Conservation (phyloP, 371 early-diverging fungal species). For the Choanephora cucurbitarum region DNA sequence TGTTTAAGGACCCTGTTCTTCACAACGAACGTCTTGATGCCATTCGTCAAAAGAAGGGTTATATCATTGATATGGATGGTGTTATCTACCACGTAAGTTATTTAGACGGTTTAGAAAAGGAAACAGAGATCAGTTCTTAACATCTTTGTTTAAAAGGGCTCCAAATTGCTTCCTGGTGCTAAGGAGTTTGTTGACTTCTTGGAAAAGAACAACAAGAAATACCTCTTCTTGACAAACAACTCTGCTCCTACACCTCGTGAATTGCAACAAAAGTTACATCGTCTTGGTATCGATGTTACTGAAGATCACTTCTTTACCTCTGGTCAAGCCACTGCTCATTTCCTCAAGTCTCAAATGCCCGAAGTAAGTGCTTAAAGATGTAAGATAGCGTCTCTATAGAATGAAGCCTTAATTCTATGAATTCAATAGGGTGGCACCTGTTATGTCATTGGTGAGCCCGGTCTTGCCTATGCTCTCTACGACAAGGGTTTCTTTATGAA, state of each 20-base stretch:
- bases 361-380: constrained; percentile 35
- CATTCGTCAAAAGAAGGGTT: constrained; percentile 65
- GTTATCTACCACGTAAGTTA: constrained; percentile 65
- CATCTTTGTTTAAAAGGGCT: constrained; percentile 47
- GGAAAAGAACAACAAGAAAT: constrained; percentile 59
- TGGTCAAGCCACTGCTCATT: constrained; percentile 66
- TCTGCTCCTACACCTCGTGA: constrained; percentile 71
- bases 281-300: constrained; percentile 62
- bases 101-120: neutral
- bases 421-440: constrained; percentile 49
- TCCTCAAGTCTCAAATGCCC: constrained; percentile 63
- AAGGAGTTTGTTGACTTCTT: constrained; percentile 70
- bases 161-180: constrained; percentile 58
- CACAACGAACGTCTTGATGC: constrained; percentile 53
- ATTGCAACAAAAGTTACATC: constrained; percentile 59
- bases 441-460: constrained; percentile 70
- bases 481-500: constrained; percentile 71
- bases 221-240: constrained; percentile 72
- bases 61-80: constrained; percentile 72
- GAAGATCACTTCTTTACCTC: constrained; percentile 69
- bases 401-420: neutral
- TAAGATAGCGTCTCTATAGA: neutral
- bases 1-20: constrained; percentile 43
- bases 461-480: constrained; percentile 66
- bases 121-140: neutral